These are phyloP conservation scores for Harrya chromipes DNA, from an alignment of 768 basidiomycete genomes.

Conservation along the genomic window DNA sequence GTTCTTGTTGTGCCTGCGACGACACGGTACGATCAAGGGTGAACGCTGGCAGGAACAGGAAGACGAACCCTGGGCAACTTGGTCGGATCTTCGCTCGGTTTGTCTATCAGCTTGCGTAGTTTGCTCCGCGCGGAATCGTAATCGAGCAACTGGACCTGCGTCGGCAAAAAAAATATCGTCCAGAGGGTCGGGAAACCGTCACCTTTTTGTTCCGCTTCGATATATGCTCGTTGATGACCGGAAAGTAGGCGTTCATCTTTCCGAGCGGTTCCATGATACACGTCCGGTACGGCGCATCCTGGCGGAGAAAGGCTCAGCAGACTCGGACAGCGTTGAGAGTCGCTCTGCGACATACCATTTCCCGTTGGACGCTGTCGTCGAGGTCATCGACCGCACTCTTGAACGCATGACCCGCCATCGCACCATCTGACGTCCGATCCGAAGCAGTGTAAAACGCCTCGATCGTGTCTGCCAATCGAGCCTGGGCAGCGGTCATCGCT, in stretches of 20 bases:
- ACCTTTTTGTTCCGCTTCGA: slow-evolving; percentile 97
- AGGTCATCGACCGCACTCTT: slow-evolving; percentile 93
- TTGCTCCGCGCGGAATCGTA: slow-evolving; percentile 92
- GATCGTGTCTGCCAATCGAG: slow-evolving; percentile 89
- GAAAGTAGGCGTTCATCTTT: slow-evolving; percentile 96
- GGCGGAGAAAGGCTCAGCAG: neutral
- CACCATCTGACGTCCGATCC: slow-evolving; percentile 82
- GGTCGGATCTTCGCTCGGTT: slow-evolving; percentile 89
- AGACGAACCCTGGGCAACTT: slow-evolving; percentile 74
- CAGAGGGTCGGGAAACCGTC: neutral
- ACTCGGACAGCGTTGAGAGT: too few relatives aligned
- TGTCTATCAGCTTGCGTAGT: slow-evolving; percentile 85
- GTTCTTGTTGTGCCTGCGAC: slow-evolving; percentile 83
- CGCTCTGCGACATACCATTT: slow-evolving; percentile 60
- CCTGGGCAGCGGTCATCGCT: slow-evolving; percentile 96
- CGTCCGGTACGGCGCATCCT: slow-evolving; percentile 94
- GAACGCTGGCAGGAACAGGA: neutral
- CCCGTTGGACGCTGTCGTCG: slow-evolving; percentile 77
- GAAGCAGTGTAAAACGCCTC: slow-evolving; percentile 88
- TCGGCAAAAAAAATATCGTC: neutral
- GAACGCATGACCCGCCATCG: slow-evolving; percentile 97
- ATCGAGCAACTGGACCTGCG: slow-evolving; percentile 70
- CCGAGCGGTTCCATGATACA: slow-evolving; percentile 94
- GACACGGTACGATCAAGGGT: neutral
- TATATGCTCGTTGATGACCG: slow-evolving; percentile 90